Base-by-base conservation (phyloP, 495 filamentous ascomycete species). In the Podospora pseudoanserina region DNA sequence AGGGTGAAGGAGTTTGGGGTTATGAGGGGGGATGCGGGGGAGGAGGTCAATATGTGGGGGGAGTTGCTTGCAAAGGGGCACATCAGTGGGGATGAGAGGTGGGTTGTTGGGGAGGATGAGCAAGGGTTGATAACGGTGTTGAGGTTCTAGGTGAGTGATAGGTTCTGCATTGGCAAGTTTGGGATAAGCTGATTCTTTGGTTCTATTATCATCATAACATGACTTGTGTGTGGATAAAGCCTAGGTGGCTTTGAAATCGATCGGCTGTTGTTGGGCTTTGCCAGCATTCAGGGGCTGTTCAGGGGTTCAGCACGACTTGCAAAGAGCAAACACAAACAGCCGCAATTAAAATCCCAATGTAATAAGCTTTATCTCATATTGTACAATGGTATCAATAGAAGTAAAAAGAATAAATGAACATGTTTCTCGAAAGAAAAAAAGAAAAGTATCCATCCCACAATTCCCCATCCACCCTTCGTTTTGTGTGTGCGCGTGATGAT, bases 71-170 rank as follows among this genome's bases (percentile, higher is more conserved):
- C 72, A 0, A 83, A 80, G 69, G 88, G 87, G 3, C 84, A 81
- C 69, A 84, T 91, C 27, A 81, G 75, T 59, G 89, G 88, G 0
- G 86, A 87, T 69, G 89, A 91, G 73, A 73, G 84, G 30, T 90
- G 88, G 81, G 58, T 90, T 19, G 70, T 90, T 13, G 88, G 89
- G 4, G 86, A 90, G 75, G 87, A 87, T 69, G 65, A 72, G 2
- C 73, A 76, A 11, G 79, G 84, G 39, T 80, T 82, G 61, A 74
- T 90, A 58, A 85, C 87, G 0, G 73, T 90, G 65, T 77, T 86
- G 68, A 69, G 84, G 60, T 90, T 90, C 65, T 83, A 49, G 68
- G 75, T 15, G 13, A 5, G 2, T 2, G 16, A 1, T 5, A 27
- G 9, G 26, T 19, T 5, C 18, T 23, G 27, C 23, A 15, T 3